Base-by-base conservation (phyloP, 352 stramenopile species). In the Globisporangium polare region DNA sequence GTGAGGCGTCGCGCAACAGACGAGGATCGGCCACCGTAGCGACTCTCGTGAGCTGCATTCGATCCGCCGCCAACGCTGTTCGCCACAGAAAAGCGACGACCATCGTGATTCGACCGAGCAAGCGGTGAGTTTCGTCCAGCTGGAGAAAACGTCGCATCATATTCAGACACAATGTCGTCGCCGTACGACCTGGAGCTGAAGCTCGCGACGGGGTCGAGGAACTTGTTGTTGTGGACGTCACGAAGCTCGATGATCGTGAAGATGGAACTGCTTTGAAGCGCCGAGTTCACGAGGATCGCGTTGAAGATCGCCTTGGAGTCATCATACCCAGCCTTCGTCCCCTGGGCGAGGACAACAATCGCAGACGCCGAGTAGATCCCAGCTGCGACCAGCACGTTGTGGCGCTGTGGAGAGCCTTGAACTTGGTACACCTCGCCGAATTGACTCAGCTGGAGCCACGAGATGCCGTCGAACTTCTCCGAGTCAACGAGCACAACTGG, bases 281-380 rank as follows among this genome's bases (percentile, higher is more conserved):
- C 86, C 7, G 77, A 77, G 66, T 90, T 90, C 22, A 95, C 70
- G 17, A 95, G 72, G 46, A 93, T 93, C 4, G 86, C 84, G 49
- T 93, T 95, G 57, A 95, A 93, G 26, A 95, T 92, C 6, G 83
- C 81, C 62, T 93, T 92, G 0, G 86, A 93, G 66, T 95, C 86
- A 62, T 91, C 80, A 27, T 90, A 88, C 2, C 80, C 83, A 26
- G 76, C 65, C 53, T 88, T 75, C 4, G 77, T 89, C 17, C 86
- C 86, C 66, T 95, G 86, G 1, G 85, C 83, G 2, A 95, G 65
- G 7, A 95, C 83, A 1, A 95, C 81, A 53, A 95, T 89, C 0
- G 86, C 78, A 18, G 83, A 95, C 0, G 86, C 83, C 0, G 80
- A 79, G 54, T 95, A 93, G n/a, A 95, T 80, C 1, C 86, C 86